These are phyloP conservation scores for Pontederia paniculata DNA, from an alignment of 176 grass and related monocot genomes.

Conservation along the genomic window DNA sequence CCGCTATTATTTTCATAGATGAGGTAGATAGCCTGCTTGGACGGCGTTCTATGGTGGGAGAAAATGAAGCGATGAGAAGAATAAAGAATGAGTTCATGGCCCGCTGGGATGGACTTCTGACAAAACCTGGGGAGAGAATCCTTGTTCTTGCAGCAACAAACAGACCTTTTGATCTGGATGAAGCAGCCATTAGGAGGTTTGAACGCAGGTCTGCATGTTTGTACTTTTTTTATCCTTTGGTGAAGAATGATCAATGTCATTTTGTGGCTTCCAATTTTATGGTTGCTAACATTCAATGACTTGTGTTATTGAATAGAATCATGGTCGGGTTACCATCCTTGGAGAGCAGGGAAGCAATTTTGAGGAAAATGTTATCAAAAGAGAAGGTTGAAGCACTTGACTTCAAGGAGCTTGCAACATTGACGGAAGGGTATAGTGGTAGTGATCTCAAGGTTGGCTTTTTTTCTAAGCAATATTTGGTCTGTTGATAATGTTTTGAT, in stretches of 20 bases:
- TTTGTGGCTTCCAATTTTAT: neutral
- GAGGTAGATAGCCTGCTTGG: conserved; percentile 96
- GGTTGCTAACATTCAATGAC: neutral
- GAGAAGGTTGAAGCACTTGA: conserved; percentile 13
- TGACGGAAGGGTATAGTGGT: conserved; percentile 12
- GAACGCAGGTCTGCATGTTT: conserved; percentile 65
- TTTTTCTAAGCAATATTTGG: too few species aligned
- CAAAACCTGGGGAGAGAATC: conserved; percentile 61
- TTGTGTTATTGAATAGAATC: neutral
- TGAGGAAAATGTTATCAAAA: conserved; percentile 9
- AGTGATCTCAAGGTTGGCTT: too few species aligned
- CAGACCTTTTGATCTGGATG: conserved; percentile 94
- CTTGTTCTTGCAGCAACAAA: conserved; percentile 99
- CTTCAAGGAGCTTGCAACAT: conserved; percentile 3
- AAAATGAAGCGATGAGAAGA: conserved; percentile 93
- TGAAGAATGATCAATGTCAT: neutral
- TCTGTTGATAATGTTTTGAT: too few species aligned
- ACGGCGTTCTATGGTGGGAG: conserved; percentile 59
- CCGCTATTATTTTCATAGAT: conserved; percentile 91
- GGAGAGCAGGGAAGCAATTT: conserved; percentile 6
- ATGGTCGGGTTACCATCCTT: conserved; percentile 8
- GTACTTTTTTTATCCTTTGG: neutral
- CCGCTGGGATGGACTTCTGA: conserved; percentile 88
- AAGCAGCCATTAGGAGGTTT: conserved; percentile 95
- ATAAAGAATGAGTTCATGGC: conserved; percentile 99